Conservation (phyloP, 177 flowering plant genomes). For the Vitis hybrid region DNA sequence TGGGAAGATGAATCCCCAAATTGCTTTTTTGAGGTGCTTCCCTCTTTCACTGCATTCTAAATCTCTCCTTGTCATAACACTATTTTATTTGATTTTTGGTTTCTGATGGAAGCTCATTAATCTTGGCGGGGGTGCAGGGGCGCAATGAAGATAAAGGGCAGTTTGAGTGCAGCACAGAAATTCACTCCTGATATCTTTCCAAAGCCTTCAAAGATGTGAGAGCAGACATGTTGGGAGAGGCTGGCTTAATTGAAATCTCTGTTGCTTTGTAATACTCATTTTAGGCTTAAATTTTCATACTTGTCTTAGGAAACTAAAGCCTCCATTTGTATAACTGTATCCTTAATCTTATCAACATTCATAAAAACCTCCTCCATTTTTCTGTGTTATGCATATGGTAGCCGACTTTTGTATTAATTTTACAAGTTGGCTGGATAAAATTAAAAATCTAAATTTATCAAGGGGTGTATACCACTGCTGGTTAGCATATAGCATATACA, state of each 20-base stretch:
- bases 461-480: no score
- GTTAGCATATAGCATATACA: no score
- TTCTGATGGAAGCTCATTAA: background rate
- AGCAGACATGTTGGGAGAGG: slow-evolving; percentile 12
- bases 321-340: no score
- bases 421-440: no score
- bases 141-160: slow-evolving; percentile 85
- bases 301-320: background rate
- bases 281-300: slow-evolving; percentile 1
- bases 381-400: no score
- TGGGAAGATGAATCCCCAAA: slow-evolving; percentile 92
- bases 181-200: slow-evolving; percentile 96
- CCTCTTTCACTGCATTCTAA: background rate
- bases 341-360: no score
- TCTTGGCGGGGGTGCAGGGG: slow-evolving; percentile 53
- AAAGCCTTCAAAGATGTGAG: slow-evolving; percentile 88
- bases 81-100: background rate
- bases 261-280: background rate
- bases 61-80: background rate
- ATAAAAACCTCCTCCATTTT: no score
- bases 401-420: no score
- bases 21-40: slow-evolving; percentile 86
- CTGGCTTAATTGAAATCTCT: no score
- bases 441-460: no score
- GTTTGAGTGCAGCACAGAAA: slow-evolving; percentile 90